phyloP scores from a whole-genome alignment of 2,329 filamentous ascomycete genomes.

The Ascocoryne sarcoides region DNA sequence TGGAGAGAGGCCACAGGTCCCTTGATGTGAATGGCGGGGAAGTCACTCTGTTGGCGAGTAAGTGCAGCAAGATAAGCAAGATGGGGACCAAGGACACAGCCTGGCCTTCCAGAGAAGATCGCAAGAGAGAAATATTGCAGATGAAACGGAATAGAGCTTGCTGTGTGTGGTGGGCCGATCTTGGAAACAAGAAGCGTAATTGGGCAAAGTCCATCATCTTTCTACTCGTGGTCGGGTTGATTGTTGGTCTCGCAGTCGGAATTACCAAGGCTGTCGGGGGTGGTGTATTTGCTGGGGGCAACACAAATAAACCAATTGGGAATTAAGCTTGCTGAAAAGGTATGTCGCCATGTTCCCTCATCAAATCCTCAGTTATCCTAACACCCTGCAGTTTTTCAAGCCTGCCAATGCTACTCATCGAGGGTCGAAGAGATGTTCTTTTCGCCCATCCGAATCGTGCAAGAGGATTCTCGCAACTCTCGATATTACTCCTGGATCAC shows the following conservation, averaged over 20 bases:
- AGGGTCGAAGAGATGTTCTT: background rate
- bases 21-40: background rate
- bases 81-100: background rate
- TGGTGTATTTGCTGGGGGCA: background rate
- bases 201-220: background rate
- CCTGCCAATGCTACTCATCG: background rate
- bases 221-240: background rate
- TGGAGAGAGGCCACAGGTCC: background rate
- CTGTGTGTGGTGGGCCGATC: background rate
- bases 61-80: constrained; percentile 1
- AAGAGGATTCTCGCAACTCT: background rate
- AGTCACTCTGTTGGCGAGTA: background rate
- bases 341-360: background rate
- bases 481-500: background rate
- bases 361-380: background rate
- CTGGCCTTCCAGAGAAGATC: background rate
- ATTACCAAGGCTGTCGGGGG: constrained; percentile 1
- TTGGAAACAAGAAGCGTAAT: background rate
- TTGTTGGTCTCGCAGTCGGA: background rate
- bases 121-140: background rate
- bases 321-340: background rate
- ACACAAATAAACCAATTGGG: background rate
- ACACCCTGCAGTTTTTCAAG: background rate
- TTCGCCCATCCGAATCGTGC: background rate
- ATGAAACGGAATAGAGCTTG: background rate